A percentile compares a stretch with the other conserved stretches of the same genome.
Conservation (phyloP, 768 basidiomycete genomes). For the Dioszegia hungarica region DNA sequence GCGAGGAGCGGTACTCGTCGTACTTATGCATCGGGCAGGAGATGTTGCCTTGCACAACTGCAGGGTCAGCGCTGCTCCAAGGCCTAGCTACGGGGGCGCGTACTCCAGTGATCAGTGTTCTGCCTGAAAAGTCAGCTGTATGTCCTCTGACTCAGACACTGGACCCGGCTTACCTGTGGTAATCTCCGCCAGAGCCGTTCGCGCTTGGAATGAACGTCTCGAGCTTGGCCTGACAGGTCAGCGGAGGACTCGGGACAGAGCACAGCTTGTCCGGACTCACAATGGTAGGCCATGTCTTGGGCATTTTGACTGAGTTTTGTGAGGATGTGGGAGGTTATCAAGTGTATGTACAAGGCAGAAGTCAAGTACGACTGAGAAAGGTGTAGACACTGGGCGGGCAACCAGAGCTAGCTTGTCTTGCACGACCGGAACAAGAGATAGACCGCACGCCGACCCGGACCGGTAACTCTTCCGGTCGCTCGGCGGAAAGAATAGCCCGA, state of each 20-base stretch:
- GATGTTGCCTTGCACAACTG: conserved; percentile 46
- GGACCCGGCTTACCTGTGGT: conserved; percentile 46
- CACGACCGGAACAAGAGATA: not conserved
- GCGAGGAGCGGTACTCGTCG: conserved; percentile 44
- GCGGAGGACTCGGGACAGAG: not conserved
- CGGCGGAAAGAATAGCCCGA: not conserved
- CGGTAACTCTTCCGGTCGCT: not conserved
- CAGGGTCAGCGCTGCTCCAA: not conserved
- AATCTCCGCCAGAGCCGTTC: conserved; percentile 50
- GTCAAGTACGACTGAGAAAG: not conserved
- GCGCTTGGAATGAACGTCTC: conserved; percentile 50
- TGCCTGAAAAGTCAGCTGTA: not conserved
- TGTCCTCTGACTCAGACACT: not conserved
- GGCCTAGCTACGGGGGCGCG: conserved; percentile 5
- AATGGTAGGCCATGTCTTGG: conserved; percentile 35
- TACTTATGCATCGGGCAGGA: conserved; percentile 50
- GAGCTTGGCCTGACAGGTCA: conserved; percentile 33
- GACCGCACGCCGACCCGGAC: not conserved
- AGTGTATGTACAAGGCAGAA: not conserved
- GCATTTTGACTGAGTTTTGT: conserved; percentile 17
- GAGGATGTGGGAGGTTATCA: not conserved
- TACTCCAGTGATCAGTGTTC: conserved; percentile 48
- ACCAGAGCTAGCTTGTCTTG: too few species aligned
- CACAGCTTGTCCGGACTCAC: conserved; percentile 16
- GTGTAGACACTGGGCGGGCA: too few species aligned